Conservation (phyloP, 1,284 basidiomycete species). For the Anthracocystis walkeri region DNA sequence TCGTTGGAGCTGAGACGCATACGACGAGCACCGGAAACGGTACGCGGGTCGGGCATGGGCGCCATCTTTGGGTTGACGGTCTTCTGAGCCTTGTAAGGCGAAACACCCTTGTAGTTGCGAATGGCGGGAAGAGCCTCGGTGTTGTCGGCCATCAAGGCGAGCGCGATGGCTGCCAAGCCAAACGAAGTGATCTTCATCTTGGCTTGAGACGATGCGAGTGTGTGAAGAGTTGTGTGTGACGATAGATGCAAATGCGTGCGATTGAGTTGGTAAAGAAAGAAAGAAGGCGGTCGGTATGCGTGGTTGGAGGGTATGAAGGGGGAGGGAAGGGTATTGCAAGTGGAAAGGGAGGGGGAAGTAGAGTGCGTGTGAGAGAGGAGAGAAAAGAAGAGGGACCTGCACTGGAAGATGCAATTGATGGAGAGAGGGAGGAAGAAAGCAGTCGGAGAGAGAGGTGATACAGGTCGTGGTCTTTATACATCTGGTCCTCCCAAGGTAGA, state of each 20-base stretch:
- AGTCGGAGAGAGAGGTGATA: constrained; percentile 21
- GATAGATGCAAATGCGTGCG: not conserved
- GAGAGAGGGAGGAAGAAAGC: constrained; percentile 22
- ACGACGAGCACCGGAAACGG: constrained; percentile 30
- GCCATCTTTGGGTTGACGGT: constrained; percentile 25
- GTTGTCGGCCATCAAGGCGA: constrained; percentile 48
- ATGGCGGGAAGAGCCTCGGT: constrained; percentile 47
- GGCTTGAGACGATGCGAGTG: not conserved
- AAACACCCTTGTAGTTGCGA: constrained; percentile 46
- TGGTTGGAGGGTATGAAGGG: not conserved
- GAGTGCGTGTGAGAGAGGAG: constrained; percentile 13
- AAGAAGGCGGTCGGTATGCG: constrained; percentile 6
- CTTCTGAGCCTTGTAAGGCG: constrained; percentile 38
- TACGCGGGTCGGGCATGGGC: constrained; percentile 38
- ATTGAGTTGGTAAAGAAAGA: constrained; percentile 3
- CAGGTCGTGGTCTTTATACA: constrained; percentile 26
- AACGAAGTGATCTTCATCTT: constrained; percentile 52
- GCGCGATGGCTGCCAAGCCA: constrained; percentile 44
- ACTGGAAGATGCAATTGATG: constrained; percentile 42
- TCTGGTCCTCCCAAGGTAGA: constrained; percentile 5
- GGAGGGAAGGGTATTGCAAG: constrained; percentile 1
- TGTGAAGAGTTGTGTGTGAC: not conserved
- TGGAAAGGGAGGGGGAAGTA: not conserved
- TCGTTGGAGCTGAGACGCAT: constrained; percentile 51
- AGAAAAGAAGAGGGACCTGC: constrained; percentile 19